Conservation (phyloP, 192 early-diverging fungal species). For the Rhizophagus clarus region DNA sequence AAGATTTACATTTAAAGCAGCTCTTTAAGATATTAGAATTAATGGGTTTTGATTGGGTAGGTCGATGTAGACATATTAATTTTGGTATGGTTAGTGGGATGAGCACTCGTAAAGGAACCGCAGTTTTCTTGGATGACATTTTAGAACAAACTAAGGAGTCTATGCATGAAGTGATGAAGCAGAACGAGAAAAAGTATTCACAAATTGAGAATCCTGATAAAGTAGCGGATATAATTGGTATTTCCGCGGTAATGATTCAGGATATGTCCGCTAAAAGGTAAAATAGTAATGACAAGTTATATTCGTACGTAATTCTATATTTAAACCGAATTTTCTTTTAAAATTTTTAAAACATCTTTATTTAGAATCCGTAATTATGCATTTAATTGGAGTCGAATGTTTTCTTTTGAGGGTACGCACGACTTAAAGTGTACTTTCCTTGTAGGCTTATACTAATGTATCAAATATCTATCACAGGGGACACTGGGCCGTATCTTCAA, state of each 20-base stretch:
- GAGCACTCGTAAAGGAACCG: constrained; percentile 95
- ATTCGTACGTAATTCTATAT: background rate
- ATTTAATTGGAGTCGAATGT: constrained; percentile 90
- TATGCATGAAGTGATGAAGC: constrained; percentile 90
- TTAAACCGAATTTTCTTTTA: too few species aligned
- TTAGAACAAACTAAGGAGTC: constrained; percentile 81
- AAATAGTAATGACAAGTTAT: background rate
- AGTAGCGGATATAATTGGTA: constrained; percentile 87
- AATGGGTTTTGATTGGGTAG: constrained; percentile 79
- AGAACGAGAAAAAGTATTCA: constrained; percentile 84
- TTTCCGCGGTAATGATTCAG: constrained; percentile 90
- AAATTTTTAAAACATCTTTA: too few species aligned
- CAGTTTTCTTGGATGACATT: constrained; percentile 95
- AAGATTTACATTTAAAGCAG: constrained; percentile 91
- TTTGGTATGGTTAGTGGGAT: constrained; percentile 96
- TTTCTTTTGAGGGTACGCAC: constrained; percentile 82
- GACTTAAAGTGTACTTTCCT: background rate
- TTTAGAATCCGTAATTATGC: constrained; percentile 94
- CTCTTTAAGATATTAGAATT: constrained; percentile 91
- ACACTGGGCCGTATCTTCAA: constrained; percentile 99
- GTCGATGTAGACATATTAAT: constrained; percentile 84
- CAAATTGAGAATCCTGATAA: constrained; percentile 81
- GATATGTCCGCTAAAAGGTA: constrained; percentile 74
- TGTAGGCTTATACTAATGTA: too few species aligned
- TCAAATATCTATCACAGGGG: constrained; percentile 31